Conservation (phyloP, 805 yeast species). For the Pichia scutulata region DNA sequence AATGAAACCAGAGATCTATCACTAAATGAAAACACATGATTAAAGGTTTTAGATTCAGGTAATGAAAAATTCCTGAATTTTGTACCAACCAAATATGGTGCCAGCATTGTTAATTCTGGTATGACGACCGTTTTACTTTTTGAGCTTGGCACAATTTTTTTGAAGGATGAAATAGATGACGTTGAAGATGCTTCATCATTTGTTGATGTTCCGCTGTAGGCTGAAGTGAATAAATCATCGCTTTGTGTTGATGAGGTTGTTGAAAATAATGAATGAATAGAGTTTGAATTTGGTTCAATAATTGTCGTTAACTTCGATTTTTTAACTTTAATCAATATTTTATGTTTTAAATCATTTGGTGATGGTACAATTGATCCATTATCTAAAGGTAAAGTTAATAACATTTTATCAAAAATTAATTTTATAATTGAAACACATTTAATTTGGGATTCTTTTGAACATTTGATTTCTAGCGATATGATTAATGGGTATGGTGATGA, state of each 20-base stretch:
- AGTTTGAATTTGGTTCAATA: neutral
- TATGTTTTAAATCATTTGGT: conserved; percentile 65
- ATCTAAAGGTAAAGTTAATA: conserved; percentile 36
- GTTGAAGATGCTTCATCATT: neutral
- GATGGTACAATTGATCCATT: conserved; percentile 45
- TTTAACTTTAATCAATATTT: conserved; percentile 73
- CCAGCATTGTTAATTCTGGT: conserved; percentile 49
- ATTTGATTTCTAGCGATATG: conserved; percentile 77
- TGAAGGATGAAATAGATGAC: conserved; percentile 6
- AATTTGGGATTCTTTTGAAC: conserved; percentile 61
- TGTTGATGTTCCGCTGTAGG: neutral
- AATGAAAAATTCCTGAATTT: conserved; percentile 77
- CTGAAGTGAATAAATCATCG: conserved; percentile 4
- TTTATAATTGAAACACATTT: conserved; percentile 45
- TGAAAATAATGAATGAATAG: conserved; percentile 26
- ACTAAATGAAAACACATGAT: conserved; percentile 82
- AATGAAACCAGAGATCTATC: conserved; percentile 62
- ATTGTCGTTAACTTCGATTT: conserved; percentile 27
- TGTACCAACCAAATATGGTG: conserved; percentile 65
- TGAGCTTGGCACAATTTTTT: conserved; percentile 17
- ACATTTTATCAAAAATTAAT: conserved; percentile 49
- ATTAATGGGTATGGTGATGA: conserved; percentile 81
- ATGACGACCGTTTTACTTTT: conserved; percentile 23
- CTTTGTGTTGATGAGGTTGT: conserved; percentile 22
- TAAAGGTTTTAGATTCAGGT: conserved; percentile 73